A percentile compares a stretch with the other conserved stretches of the same genome.
Conservation (phyloP, 169 alveolate species). For the Eimeria tenella region DNA sequence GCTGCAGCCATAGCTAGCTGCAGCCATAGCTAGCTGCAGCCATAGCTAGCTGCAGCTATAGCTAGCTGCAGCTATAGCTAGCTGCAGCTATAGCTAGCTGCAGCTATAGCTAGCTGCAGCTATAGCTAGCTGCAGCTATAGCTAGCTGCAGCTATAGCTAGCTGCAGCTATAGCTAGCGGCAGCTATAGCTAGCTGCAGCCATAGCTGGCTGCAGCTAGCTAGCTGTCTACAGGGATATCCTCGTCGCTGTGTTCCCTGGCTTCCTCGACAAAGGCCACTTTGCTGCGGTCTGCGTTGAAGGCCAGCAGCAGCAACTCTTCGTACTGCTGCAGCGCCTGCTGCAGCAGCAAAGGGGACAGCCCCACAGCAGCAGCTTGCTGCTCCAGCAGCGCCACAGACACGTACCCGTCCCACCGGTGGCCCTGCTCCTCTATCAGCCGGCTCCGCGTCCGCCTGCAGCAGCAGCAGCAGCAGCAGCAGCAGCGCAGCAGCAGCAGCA, state of each 20-base stretch:
- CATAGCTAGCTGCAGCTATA: no score
- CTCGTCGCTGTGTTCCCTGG: neutral
- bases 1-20: neutral
- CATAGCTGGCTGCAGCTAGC: neutral
- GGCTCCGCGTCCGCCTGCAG: conserved; percentile 39
- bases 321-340: conserved; percentile 46
- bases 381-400: neutral
- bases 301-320: conserved; percentile 32
- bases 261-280: conserved; percentile 60
- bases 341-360: conserved; percentile 8
- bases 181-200: neutral
- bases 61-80: neutral
- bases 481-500: neutral
- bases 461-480: conserved; percentile 15
- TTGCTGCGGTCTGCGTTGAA: neutral
- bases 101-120: neutral
- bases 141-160: no score
- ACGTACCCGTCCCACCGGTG: conserved; percentile 61
- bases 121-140: neutral
- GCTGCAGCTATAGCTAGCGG: no score
- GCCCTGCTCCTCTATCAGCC: conserved; percentile 51
- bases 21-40: no score
- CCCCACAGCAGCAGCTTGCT: conserved; percentile 64
- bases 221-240: neutral
- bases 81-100: neutral